Evolutionary conservation across 1,284 basidiomycete genomes (phyloP), one percentile per base, ranked within the genome.

Genomic region (Fomitopsis palustris): DNA sequence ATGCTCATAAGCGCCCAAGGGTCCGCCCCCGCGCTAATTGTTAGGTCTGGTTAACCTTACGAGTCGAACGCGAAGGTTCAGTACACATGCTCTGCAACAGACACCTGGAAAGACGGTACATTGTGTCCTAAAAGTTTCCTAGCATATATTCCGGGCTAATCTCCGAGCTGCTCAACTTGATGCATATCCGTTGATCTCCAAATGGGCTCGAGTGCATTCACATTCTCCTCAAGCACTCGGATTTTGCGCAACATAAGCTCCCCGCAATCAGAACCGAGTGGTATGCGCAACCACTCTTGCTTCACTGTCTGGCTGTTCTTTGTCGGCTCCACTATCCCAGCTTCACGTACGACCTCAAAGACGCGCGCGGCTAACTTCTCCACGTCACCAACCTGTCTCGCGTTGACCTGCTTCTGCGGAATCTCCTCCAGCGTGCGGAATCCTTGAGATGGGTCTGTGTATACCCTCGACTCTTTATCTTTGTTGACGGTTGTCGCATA

Each of bases 111-210:
- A n/a, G n/a, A n/a, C n/a, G n/a, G n/a, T n/a, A n/a, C n/a, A n/a
- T n/a, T n/a, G n/a, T n/a, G n/a, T n/a, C n/a, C n/a, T n/a, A n/a
- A n/a, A n/a, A n/a, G n/a, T n/a, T n/a, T n/a, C n/a, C n/a, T n/a
- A n/a, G n/a, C n/a, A n/a, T n/a, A n/a, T n/a, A n/a, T n/a, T n/a
- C n/a, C n/a, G n/a, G n/a, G n/a, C n/a, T n/a, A n/a, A n/a, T n/a
- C n/a, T n/a, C n/a, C n/a, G n/a, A n/a, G n/a, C n/a, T n/a, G n/a
- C n/a, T 17, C n/a, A 17, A 49, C 16, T 23, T 5, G 47, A 4
- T 27, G 4, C 4, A 68, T 61, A 47, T 71, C 64, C 4, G 67
- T 72, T 9, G 67, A 69, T 21, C 59, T 63, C 68, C 70, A 71
- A 14, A 69, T 63, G 3, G 61, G 56, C 61, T 70, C 64, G 19